Conservation (phyloP, 148 eudicot genomes). For the Dianthus caryophyllus region DNA sequence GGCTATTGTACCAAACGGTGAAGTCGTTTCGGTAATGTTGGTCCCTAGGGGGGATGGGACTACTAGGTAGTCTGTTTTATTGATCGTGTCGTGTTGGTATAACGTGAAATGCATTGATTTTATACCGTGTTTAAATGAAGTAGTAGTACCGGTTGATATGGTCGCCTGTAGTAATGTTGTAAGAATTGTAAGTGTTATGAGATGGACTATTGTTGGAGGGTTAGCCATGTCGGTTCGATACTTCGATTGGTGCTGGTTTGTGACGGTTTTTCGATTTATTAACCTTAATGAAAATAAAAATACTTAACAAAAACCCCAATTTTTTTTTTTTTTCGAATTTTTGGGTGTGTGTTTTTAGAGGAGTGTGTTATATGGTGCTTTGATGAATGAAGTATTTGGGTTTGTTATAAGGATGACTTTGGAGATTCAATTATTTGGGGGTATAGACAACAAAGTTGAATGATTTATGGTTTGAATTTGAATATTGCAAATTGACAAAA, state of each 20-base stretch:
- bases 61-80: slow-evolving; percentile 22
- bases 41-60: slow-evolving; percentile 12
- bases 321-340: no score
- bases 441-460: slow-evolving; percentile 6
- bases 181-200: background rate
- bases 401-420: background rate
- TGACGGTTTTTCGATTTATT: no score
- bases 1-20: slow-evolving; percentile 24
- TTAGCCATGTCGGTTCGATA: slow-evolving; percentile 5
- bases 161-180: background rate
- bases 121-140: no score
- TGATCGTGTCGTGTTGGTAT: slow-evolving; percentile 19
- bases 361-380: no score
- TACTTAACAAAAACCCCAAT: no score
- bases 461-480: background rate
- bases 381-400: background rate
- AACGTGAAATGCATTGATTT: slow-evolving; percentile 20
- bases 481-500: no score
- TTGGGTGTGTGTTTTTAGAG: no score
- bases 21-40: slow-evolving; percentile 10
- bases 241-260: no score
- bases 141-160: background rate
- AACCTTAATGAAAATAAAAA: no score
- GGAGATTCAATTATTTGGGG: background rate
- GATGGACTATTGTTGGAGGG: slow-evolving; percentile 10